phyloP scores from a whole-genome alignment of 31 red algal genomes.

The Porphyra umbilicalis region DNA sequence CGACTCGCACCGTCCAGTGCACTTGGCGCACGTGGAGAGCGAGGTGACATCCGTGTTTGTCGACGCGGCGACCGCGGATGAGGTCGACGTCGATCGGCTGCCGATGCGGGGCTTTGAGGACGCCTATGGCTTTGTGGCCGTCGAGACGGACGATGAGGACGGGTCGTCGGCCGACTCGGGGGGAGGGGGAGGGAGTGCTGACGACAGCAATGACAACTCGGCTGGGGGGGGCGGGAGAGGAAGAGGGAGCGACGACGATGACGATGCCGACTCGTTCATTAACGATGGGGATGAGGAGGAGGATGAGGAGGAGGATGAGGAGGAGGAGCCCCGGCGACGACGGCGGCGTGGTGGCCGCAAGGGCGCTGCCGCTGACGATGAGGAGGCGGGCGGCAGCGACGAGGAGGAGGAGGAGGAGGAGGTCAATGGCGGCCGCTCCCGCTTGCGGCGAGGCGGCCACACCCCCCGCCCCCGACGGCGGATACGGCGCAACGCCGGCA shows the following conservation, averaged over 20 bases:
- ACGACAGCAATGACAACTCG: constrained; percentile 12
- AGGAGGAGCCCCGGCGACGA: background rate
- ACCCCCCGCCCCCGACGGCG: background rate
- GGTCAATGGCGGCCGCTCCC: background rate
- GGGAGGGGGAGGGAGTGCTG: background rate
- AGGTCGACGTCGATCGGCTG: background rate
- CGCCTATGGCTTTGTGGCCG: constrained; percentile 50
- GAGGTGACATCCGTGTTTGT: constrained; percentile 11
- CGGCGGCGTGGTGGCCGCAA: background rate
- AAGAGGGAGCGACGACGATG: constrained; percentile 6
- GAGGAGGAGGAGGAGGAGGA: constrained; percentile 54
- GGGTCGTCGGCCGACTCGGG: constrained; percentile 31
- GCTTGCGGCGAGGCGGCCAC: background rate
- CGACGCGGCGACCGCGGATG: background rate
- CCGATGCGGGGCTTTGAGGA: constrained; percentile 36
- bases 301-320: constrained; percentile 4
- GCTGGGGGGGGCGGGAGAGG: background rate
- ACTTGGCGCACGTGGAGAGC: constrained; percentile 53
- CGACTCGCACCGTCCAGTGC: constrained; percentile 67
- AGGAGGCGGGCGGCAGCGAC: constrained; percentile 10
- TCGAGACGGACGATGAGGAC: constrained; percentile 6
- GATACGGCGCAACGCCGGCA: background rate
- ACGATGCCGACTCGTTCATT: constrained; percentile 4
- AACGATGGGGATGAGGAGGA: background rate
- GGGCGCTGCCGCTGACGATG: background rate